Evolutionary conservation across 139 green algal genomes (phyloP), one percentile per base, ranked within the genome.

Genomic region (Micromonas pusilla): DNA sequence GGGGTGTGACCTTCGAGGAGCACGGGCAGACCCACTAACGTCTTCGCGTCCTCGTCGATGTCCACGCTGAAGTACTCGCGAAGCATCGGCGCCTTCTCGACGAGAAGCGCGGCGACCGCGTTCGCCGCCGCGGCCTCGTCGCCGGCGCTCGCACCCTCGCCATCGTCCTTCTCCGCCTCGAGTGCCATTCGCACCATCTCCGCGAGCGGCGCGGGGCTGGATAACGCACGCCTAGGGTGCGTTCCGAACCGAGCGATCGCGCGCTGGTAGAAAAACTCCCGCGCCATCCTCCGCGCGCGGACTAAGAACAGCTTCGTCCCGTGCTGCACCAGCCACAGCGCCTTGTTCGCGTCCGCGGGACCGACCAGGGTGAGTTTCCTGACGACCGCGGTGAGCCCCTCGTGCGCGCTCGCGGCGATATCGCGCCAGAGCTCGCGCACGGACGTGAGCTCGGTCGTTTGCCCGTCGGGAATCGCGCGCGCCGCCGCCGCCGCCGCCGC

Each of bases 41-140:
- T 78, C 53, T 37, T 37, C 53, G 9, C 30, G 23, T 25, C 28
- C 3, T 57, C 23, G 32, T 68, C 34, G 23, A 78, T 70, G 52
- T 28, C 3, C 4, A 78, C 30, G 23, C 72, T 52, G 28, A 78
- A 62, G 32, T 78, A 78, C 53, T 78, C 72, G 23, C 53, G 52
- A 23, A 78, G 31, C 72, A 78, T 78, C 20, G 52, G 21, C 5
- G 54, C 72, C n/a, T 78, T 68, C 26, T 68, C 31, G 3, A 21
- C 16, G 20, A 78, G 2, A 6, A 78, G 26, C 3, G 52, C 54
- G 31, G 21, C 37, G 3, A 62, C 6, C 23, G n/a, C 26, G 21
- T 32, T n/a, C 13, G 37, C 38, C 3, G 33, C 67, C 21, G 57
- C 16, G 9, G 45, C 33, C 63, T 63, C 62, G 34, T 57, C 45